Evolutionary conservation across 225 moss, liverwort and hornwort species (phyloP), one percentile per base, ranked within the genome.

Genomic region (Bryoerythrophyllum caledonicum): DNA sequence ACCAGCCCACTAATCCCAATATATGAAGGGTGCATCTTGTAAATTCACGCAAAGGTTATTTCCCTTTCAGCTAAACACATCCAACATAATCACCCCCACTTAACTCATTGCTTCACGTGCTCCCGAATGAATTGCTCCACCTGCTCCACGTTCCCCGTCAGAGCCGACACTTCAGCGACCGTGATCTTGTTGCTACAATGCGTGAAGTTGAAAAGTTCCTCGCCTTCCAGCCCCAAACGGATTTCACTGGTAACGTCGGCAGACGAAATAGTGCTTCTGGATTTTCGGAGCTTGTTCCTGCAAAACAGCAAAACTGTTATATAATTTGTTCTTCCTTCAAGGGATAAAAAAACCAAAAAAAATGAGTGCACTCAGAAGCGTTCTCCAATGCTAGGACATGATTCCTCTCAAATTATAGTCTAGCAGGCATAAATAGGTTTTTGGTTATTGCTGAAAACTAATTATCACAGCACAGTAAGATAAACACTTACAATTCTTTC

Each of bases 281-380:
- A 91, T 41, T 65, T 80, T 38, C 97, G 90, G 6, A 97, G 82
- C 76, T 97, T 97, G 68, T 94, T 93, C 76, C 97, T 97, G 94
- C 48, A 25, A 80, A 43, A 80, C 64, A 55, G 57, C 8, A 27
- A 10, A 56, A 56, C 38, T 41, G 38, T 54, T 27, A 48, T 34
- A 1, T n/a, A 35, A 15, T 6, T 10, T 60, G 17, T 27, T 60
- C 20, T 10, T 67, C 51, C 15, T 62, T 60, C 35, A 46, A 63
- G 16, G 37, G n/a, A n/a, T n/a, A 37, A 62, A 60, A 43, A 66
- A 44, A 2, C 23, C 20, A 20, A 21, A 19, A 16, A 67, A 6
- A 73, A 64, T 3, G 1, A 64, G 17, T 68, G 41, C 58, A 63
- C 28, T 23, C 56, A 35, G 63, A 2, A 7, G 49, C 49, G 48